Percentiles rank a stretch among this genome's conserved stretches.
These are phyloP conservation scores for Claviceps digitariae DNA, from an alignment of 2,329 filamentous ascomycete genomes.

Conservation along the genomic window DNA sequence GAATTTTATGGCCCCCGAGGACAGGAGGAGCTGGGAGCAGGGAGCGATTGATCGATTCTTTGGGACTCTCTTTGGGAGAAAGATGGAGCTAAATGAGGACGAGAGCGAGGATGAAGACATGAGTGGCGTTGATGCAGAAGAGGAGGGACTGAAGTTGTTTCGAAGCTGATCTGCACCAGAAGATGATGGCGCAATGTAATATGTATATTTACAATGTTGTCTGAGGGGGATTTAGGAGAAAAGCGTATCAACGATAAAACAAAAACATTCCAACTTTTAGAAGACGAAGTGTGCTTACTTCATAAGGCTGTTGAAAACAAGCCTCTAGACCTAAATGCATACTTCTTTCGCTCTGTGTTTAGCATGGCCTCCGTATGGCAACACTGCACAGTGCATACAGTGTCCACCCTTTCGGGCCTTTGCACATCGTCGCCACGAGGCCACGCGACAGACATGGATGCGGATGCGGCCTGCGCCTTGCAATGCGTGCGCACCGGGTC, in stretches of 20 bases:
- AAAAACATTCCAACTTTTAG: too few relatives aligned
- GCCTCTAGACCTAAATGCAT: too few relatives aligned
- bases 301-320: not conserved
- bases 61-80: slow-evolving; percentile 59
- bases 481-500: too few relatives aligned
- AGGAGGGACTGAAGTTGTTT: slow-evolving; percentile 40
- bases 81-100: slow-evolving; percentile 47
- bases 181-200: not conserved
- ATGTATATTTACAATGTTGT: too few relatives aligned
- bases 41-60: slow-evolving; percentile 68
- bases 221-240: not conserved
- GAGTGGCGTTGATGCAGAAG: slow-evolving; percentile 38
- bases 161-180: slow-evolving; percentile 16
- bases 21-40: slow-evolving; percentile 66
- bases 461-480: too few relatives aligned
- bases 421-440: too few relatives aligned
- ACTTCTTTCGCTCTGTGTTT: too few relatives aligned
- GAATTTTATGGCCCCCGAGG: slow-evolving; percentile 94
- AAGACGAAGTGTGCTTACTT: not conserved
- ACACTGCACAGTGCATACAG: too few relatives aligned
- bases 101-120: slow-evolving; percentile 33
- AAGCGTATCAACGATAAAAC: too few relatives aligned
- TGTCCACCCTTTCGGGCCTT: too few relatives aligned
- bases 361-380: too few relatives aligned
- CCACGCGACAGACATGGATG: too few relatives aligned